Conservation (phyloP, 805 yeast species). For the Kockiozyma suomiensis region DNA sequence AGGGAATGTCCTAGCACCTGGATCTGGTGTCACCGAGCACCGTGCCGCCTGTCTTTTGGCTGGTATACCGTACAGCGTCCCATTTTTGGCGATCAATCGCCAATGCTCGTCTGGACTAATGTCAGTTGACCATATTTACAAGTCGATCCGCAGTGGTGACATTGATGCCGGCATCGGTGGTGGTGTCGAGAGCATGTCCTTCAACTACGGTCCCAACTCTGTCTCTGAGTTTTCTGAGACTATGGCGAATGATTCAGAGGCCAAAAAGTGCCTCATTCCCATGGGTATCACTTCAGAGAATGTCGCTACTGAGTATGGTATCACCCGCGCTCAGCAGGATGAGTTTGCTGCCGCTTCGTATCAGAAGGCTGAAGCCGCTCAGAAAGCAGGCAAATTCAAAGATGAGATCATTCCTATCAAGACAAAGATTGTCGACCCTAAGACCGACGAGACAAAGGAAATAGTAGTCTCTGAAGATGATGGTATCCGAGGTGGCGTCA, state of each 20-base stretch:
- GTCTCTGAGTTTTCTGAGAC: conserved; percentile 61
- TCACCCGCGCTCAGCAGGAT: conserved; percentile 77
- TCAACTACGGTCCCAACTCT: conserved; percentile 25
- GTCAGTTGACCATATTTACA: conserved; percentile 87
- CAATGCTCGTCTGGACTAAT: conserved; percentile 94
- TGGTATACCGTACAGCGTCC: conserved; percentile 79
- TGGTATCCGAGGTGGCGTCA: conserved; percentile 88
- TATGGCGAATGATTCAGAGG: conserved; percentile 43
- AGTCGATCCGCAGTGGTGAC: conserved; percentile 83
- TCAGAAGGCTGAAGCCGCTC: conserved; percentile 79
- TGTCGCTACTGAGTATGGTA: conserved; percentile 66
- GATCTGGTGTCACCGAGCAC: conserved; percentile 94
- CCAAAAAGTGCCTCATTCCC: conserved; percentile 76
- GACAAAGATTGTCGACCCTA: conserved; percentile 58
- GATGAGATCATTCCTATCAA: conserved; percentile 86
- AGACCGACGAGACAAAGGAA: conserved; percentile 60
- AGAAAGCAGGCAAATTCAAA: conserved; percentile 69
- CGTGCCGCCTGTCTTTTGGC: conserved; percentile 90
- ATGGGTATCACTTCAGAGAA: conserved; percentile 97
- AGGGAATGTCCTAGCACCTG: conserved; percentile 89
- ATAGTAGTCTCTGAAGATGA: conserved; percentile 69
- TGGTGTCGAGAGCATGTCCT: conserved; percentile 95
- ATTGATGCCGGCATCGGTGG: conserved; percentile 88
- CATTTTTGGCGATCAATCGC: conserved; percentile 84
- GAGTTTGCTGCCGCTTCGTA: conserved; percentile 86